phyloP scores from a whole-genome alignment of 1,284 basidiomycete genomes.

The Pterula multifida region DNA sequence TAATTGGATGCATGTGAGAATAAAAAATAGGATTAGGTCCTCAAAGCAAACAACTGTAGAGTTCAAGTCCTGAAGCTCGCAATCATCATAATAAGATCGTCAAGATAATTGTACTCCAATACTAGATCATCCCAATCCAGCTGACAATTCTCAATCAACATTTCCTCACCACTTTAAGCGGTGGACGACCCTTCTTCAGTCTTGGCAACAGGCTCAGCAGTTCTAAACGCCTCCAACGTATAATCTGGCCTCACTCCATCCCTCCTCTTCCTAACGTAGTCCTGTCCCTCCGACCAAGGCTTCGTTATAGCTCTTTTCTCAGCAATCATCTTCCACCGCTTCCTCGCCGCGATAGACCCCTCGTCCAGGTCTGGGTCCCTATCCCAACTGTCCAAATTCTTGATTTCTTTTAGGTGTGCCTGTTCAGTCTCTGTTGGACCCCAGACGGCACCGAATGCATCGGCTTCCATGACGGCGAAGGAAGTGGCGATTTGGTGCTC shows the following conservation, averaged over 20 bases:
- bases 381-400: constrained; percentile 46
- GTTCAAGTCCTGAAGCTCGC: too few species aligned
- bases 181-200: neutral
- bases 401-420: constrained; percentile 50
- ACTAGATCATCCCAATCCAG: too few species aligned
- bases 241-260: constrained; percentile 57
- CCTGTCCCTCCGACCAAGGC: constrained; percentile 55
- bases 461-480: constrained; percentile 75
- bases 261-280: constrained; percentile 61
- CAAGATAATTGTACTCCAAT: too few species aligned
- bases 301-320: constrained; percentile 29
- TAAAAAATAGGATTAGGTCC: neutral
- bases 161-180: neutral
- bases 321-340: constrained; percentile 64
- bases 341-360: constrained; percentile 49
- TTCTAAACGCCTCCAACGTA: constrained; percentile 13
- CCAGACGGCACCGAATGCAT: constrained; percentile 65
- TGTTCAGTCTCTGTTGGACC: constrained; percentile 48
- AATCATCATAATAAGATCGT: neutral
- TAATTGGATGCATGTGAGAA: neutral
- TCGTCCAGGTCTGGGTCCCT: constrained; percentile 42
- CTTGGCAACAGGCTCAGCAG: neutral
- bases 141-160: too few species aligned
- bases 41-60: too few species aligned
- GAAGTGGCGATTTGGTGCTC: constrained; percentile 71